Base-by-base conservation (phyloP, 2,329 filamentous ascomycete genomes). In the Trichoderma polysporum region DNA sequence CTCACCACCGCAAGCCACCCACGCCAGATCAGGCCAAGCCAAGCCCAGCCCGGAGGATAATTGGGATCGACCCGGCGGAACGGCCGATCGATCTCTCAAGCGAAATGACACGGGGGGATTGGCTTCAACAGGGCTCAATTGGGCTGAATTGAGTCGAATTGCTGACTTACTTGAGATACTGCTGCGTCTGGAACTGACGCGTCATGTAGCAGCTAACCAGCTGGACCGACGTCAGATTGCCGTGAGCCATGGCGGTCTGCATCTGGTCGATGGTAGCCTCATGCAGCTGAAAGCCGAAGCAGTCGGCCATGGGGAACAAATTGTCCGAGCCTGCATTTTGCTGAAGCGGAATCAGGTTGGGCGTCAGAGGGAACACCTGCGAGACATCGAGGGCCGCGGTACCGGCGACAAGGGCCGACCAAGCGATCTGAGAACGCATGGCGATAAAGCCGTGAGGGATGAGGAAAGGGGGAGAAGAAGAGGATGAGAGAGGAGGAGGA, bases 231-330 rank as follows among this genome's bases (percentile, higher is more conserved):
- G 85, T 89, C 67, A 91, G 76, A 12, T 74, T 79, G 4, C 86
- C 85, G n/a, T 76, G 76, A 7, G 71, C 71, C 82, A 92, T 82
- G 33, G 84, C 84, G 4, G 77, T 73, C 72, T 91, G 89, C 72
- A 93, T 83, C 68, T 90, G 78, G 69, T 91, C 88, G 69, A 92
- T 90, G 7, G 86, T 89, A 17, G 88, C 88, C 74, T 92, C 90
- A 76, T 91, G 88, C 17, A 92, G 79, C 56, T 80, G 78, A 70
- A 91, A 83, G 10, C 83, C 84, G 66, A 84, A 77, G 75, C 90
- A 93, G 13, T 74, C 75, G 0, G 80, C 82, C 88, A 91, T 90
- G 2, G 87, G 85, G 72, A 92, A 91, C 25, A 83, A 71, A 13
- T 75, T 68, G 1, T 73, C 64, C 4, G 80, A 76, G 45, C 76